Percentiles rank a stretch among this genome's conserved stretches.
phyloP scores from a whole-genome alignment of 2,329 filamentous ascomycete species.

The Pseudofabraea citricarpa region DNA sequence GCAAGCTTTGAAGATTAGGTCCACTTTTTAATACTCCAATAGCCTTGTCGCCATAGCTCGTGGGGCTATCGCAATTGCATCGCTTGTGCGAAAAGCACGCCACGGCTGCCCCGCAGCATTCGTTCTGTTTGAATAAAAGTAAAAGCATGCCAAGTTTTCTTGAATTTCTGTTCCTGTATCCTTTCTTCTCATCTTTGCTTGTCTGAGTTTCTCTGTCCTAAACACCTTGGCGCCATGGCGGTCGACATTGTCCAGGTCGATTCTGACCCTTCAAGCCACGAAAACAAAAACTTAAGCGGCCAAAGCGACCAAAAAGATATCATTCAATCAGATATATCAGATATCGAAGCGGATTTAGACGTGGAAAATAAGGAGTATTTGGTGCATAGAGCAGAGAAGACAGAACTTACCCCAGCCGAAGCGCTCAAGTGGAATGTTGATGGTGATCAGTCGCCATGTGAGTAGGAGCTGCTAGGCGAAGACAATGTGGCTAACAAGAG shows the following conservation, averaged over 20 bases:
- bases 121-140: background rate
- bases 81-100: too few relatives aligned
- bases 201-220: background rate
- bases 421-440: constrained; percentile 33
- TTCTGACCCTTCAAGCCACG: background rate
- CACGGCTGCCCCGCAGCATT: background rate
- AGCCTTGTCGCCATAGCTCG: background rate
- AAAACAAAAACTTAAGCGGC: background rate
- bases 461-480: constrained; percentile 9
- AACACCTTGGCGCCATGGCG: constrained; percentile 2
- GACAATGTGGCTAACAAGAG: constrained; percentile 2
- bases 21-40: background rate
- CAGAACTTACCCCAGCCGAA: constrained; percentile 29
- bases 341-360: background rate
- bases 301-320: background rate
- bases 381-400: constrained; percentile 18
- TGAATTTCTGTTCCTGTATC: too few relatives aligned
- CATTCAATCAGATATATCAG: background rate
- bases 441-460: constrained; percentile 33
- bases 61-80: too few relatives aligned
- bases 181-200: background rate
- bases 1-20: background rate
- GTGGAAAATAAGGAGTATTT: background rate
- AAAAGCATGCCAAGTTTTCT: background rate
- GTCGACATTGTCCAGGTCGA: background rate